A percentile compares a stretch with the other conserved stretches of the same genome.
These are phyloP conservation scores for Triticum dicoccoides DNA, from an alignment of 176 grass and related monocot genomes.

Conservation along the genomic window DNA sequence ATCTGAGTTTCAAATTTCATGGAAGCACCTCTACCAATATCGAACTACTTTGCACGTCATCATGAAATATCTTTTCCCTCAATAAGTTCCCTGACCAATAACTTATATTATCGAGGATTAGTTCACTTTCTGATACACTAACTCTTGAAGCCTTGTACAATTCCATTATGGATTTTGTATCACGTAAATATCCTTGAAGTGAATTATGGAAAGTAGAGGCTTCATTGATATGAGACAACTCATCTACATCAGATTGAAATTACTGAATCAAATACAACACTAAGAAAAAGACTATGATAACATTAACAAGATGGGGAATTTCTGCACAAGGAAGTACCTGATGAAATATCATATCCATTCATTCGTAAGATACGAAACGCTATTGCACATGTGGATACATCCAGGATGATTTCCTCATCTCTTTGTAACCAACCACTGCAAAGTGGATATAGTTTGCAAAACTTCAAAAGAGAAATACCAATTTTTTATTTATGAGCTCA, in stretches of 20 bases:
- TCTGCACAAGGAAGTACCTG: constrained; percentile 33
- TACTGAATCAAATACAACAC: neutral
- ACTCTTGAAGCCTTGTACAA: constrained; percentile 77
- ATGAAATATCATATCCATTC: constrained; percentile 69
- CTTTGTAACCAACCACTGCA: constrained; percentile 68
- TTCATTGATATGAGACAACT: constrained; percentile 46
- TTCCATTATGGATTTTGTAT: constrained; percentile 66
- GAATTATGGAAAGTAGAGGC: constrained; percentile 45
- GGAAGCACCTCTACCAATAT: constrained; percentile 42
- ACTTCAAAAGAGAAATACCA: neutral
- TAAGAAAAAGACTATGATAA: neutral
- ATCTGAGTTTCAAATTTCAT: neutral
- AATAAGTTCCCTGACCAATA: constrained; percentile 64
- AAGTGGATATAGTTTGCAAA: neutral
- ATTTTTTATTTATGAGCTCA: neutral
- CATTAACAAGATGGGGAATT: neutral
- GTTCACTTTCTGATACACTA: constrained; percentile 47
- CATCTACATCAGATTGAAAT: constrained; percentile 41
- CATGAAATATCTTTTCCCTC: constrained; percentile 32
- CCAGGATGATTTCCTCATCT: constrained; percentile 56
- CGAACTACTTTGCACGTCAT: neutral
- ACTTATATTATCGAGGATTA: constrained; percentile 52
- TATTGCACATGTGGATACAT: constrained; percentile 61
- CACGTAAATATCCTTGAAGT: constrained; percentile 68
- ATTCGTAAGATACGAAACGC: constrained; percentile 67